Conservation (phyloP, 2,329 filamentous ascomycete genomes). For the Fusarium clavum region DNA sequence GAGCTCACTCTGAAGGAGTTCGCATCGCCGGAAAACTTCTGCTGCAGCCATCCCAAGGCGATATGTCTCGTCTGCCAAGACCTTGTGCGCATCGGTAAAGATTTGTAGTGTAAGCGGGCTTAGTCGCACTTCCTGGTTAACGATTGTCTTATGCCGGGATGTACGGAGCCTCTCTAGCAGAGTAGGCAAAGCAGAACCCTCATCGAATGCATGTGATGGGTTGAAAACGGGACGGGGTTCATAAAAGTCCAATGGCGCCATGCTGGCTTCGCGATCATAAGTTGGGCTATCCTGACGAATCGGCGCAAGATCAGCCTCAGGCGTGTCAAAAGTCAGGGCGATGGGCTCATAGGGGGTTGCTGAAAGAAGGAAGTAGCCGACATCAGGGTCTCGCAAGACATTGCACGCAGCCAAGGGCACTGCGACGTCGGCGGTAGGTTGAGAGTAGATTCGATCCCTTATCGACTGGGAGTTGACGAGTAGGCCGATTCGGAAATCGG, state of each 20-base stretch:
- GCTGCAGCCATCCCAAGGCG: constrained; percentile 75
- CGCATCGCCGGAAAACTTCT: constrained; percentile 78
- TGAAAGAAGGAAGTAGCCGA: constrained; percentile 73
- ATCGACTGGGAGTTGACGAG: constrained; percentile 69
- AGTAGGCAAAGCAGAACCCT: constrained; percentile 65
- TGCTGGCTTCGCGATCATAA: constrained; percentile 56
- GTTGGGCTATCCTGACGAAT: constrained; percentile 57
- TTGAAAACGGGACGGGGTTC: constrained; percentile 76
- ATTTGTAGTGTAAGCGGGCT: constrained; percentile 77
- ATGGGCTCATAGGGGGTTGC: constrained; percentile 69
- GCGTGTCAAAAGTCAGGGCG: constrained; percentile 68
- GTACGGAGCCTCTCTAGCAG: constrained; percentile 69
- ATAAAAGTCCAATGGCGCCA: constrained; percentile 63
- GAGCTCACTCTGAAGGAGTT: constrained; percentile 75
- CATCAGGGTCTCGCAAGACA: constrained; percentile 69
- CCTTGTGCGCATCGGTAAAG: constrained; percentile 78
- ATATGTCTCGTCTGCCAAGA: constrained; percentile 76
- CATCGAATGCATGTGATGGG: constrained; percentile 69
- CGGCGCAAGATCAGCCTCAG: constrained; percentile 63
- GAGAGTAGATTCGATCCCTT: constrained; percentile 68
- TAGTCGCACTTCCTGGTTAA: constrained; percentile 76
- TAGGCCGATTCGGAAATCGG: constrained; percentile 71
- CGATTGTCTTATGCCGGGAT: constrained; percentile 68
- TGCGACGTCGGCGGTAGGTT: constrained; percentile 59
- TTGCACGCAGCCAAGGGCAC: constrained; percentile 65